Conservation (phyloP, 2,329 filamentous ascomycete species). For the Penicillium frequentans region DNA sequence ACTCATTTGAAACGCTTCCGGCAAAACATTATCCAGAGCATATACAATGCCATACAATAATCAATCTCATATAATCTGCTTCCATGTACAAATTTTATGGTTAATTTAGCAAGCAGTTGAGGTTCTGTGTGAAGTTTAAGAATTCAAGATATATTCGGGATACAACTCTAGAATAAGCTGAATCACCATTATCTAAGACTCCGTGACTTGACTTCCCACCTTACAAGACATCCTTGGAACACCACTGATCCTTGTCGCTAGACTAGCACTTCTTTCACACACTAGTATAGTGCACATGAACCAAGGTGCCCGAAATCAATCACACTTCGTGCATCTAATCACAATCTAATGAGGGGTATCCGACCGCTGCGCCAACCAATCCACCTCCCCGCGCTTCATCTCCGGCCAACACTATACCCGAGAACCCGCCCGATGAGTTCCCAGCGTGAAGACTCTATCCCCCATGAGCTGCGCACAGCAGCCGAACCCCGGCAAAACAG, state of each 20-base stretch:
- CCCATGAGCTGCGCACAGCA: slow-evolving; percentile 72
- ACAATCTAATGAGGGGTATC: slow-evolving; percentile 13
- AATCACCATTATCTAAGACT: not conserved
- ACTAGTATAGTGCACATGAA: not conserved
- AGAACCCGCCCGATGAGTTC: slow-evolving; percentile 27
- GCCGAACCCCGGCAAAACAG: slow-evolving; percentile 68
- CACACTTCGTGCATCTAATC: not conserved
- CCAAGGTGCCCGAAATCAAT: not conserved
- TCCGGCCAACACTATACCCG: not conserved
- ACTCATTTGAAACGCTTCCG: not conserved
- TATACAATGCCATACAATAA: not conserved
- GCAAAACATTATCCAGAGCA: not conserved
- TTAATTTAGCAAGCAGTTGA: not conserved
- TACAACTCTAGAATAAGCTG: not conserved
- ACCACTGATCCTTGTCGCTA: not conserved
- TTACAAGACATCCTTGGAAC: not conserved
- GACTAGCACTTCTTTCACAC: not conserved
- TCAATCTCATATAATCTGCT: not conserved
- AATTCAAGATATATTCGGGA: not conserved
- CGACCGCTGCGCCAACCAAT: slow-evolving; percentile 9
- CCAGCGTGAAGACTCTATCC: slow-evolving; percentile 37
- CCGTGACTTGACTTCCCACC: not conserved
- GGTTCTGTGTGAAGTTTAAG: not conserved
- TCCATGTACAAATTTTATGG: not conserved
- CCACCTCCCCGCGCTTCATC: slow-evolving; percentile 8